These are phyloP conservation scores for Xylariaceae sp. DNA, from an alignment of 2,329 filamentous ascomycete species.

Conservation along the genomic window DNA sequence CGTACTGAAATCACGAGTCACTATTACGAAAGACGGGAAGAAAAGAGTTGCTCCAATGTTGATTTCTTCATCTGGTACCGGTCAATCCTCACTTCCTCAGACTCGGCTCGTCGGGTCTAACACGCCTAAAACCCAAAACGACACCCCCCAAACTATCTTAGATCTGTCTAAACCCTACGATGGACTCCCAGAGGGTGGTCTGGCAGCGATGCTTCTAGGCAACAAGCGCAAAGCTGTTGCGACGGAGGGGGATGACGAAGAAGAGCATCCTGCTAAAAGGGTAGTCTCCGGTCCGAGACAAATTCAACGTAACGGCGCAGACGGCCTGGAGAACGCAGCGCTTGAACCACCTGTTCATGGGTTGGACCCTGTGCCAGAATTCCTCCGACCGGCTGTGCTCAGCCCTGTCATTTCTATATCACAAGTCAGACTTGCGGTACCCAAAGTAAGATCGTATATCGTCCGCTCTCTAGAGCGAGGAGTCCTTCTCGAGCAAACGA, in stretches of 20 bases:
- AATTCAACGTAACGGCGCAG: slow-evolving; percentile 68
- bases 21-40: slow-evolving; percentile 92
- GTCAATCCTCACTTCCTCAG: slow-evolving; percentile 82
- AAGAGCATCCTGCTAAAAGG: slow-evolving; percentile 48
- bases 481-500: slow-evolving; percentile 47
- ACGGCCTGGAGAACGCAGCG: slow-evolving; percentile 73
- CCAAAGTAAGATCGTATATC: slow-evolving; percentile 78
- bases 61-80: slow-evolving; percentile 81
- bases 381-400: slow-evolving; percentile 78
- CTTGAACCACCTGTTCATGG: slow-evolving; percentile 54
- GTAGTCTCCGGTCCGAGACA: slow-evolving; percentile 62
- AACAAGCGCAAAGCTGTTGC: slow-evolving; percentile 82
- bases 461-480: slow-evolving; percentile 71
- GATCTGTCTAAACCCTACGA: slow-evolving; percentile 94
- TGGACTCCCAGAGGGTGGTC: slow-evolving; percentile 81
- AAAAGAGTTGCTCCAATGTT: slow-evolving; percentile 90
- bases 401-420: slow-evolving; percentile 77
- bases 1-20: slow-evolving; percentile 80
- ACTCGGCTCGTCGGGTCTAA: slow-evolving; percentile 78
- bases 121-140: slow-evolving; percentile 58
- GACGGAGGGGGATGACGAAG: slow-evolving; percentile 71
- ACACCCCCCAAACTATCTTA: slow-evolving; percentile 73
- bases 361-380: slow-evolving; percentile 68
- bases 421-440: slow-evolving; percentile 80
- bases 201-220: slow-evolving; percentile 78